Percentiles rank a stretch among this genome's conserved stretches.
These are phyloP conservation scores for Nigrospora sphaerica DNA, from an alignment of 2,329 filamentous ascomycete genomes.

Conservation along the genomic window DNA sequence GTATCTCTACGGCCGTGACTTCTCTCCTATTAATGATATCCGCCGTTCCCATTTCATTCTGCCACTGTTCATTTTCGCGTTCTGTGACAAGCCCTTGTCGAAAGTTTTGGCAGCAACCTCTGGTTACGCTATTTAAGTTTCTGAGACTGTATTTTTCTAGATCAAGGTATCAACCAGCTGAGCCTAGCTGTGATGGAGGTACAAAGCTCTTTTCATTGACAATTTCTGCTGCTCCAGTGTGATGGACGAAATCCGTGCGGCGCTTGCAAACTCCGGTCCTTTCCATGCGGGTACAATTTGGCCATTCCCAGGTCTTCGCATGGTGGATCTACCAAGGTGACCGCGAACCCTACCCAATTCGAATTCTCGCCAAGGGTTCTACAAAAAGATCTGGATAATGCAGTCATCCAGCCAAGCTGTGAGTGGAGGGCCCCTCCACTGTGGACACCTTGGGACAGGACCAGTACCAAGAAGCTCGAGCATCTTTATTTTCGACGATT, in stretches of 20 bases:
- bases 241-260: conserved; percentile 51
- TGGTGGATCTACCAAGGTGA: conserved; percentile 24
- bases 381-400: background rate
- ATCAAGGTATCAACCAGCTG: too few relatives aligned
- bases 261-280: conserved; percentile 46
- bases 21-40: background rate
- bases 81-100: too few relatives aligned
- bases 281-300: conserved; percentile 35
- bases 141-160: too few relatives aligned
- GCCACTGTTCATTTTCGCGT: too few relatives aligned
- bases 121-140: too few relatives aligned
- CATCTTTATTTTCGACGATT: background rate
- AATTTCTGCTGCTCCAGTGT: conserved; percentile 33
- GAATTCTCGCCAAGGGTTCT: conserved; percentile 14
- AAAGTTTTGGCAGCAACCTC: background rate
- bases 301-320: conserved; percentile 18
- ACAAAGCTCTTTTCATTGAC: conserved; percentile 3
- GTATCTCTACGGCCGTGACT: background rate
- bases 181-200: background rate
- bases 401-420: too few relatives aligned
- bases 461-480: too few relatives aligned
- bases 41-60: too few relatives aligned
- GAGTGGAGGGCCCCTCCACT: background rate
- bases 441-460: too few relatives aligned
- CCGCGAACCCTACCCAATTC: conserved; percentile 27